Evolutionary conservation across 108 stramenopile species (phyloP), one percentile per base, ranked within the genome.

Genomic region (Fistulifera pelliculosa): DNA sequence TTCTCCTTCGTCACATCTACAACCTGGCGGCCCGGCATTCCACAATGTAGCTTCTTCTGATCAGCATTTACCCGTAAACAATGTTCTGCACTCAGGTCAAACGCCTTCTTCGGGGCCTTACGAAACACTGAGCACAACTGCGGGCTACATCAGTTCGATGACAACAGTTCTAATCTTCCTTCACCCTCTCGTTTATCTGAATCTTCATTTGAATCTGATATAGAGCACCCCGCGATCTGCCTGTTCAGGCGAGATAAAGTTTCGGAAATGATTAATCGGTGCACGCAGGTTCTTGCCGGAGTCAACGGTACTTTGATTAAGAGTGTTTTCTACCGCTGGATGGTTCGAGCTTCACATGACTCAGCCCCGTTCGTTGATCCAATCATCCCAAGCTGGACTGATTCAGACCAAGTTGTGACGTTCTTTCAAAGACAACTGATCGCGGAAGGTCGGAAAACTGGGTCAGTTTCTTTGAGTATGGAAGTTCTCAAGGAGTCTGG

Each of bases 381-480:
- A 35, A 66, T 92, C 43, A 83, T 92, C 58, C 90, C 90, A 0
- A 87, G 85, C 44, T 92, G 90, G 90, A 71, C 62, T 22, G 90
- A 92, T 52, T 56, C 61, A 25, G 68, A 69, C 24, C 62, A 71
- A 41, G 77, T 85, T 38, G 66, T 58, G 48, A 55, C 68, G 8
- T 88, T 86, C 51, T 68, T 88, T 22, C 90, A 93, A 68, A 71
- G 90, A 23, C 90, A 93, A 52, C 75, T 93, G 58, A 88, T 93
- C 50, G 67, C 85, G 10, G 85, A 85, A 52, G 74, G 65, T 57
- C 73, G 82, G 28, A 76, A 77, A 48, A 56, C 52, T 52, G 62
- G 63, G 45, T 58, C 52, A 44, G 51, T n/a, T 15, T 52, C 73
- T 23, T 64, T 66, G n/a, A 77, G 70, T 60, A 86, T 93, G 56